Evolutionary conservation across 1,284 basidiomycete species (phyloP), one percentile per base, ranked within the genome.

Genomic region (Sphagnurus paluster): DNA sequence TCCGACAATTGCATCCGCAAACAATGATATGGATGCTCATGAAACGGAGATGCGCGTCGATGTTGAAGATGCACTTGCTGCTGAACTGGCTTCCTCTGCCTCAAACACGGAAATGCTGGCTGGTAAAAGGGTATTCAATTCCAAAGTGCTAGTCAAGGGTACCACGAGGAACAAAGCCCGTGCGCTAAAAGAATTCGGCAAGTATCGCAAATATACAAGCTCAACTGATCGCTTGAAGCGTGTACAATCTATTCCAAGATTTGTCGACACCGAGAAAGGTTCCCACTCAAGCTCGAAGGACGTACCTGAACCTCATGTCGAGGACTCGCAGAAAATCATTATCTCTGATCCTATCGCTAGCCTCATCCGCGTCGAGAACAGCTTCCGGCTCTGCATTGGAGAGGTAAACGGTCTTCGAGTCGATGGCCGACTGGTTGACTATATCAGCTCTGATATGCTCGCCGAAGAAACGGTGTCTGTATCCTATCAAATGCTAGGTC

Each of bases 371-470:
- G 52, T 39, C 11, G 52, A 61, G 5, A 45, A 48, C 9, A 25
- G 50, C 16, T 16, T 61, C 19, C 65, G 58, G 48, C 48, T 65
- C 3, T 58, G 56, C 21, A 37, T 66, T 38, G 58, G 57, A 0
- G 61, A 64, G 25, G 56, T 64, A 6, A 59, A 56, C 19, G 44
- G 52, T 5, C 46, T 64, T 8, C 36, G 40, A 5, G 32, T 58
- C 19, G 56, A 62, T 37, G 47, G 47, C 2, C 16, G 53, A 17
- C 40, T 55, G 11, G 50, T 61, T 1, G 42, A 51, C 1, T 25
- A 56, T 5, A 16, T 66, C 8, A 20, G 8, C 11, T 8, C 56
- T 4, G 48, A 58, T 17, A 49, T 59, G 13, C 47, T 65, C 2
- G 14, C 2, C 0, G 60, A 66, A 37, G 46, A 51, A 0, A 52